These are phyloP conservation scores for Podila epigama DNA, from an alignment of 192 early-diverging fungal genomes.

Conservation along the genomic window DNA sequence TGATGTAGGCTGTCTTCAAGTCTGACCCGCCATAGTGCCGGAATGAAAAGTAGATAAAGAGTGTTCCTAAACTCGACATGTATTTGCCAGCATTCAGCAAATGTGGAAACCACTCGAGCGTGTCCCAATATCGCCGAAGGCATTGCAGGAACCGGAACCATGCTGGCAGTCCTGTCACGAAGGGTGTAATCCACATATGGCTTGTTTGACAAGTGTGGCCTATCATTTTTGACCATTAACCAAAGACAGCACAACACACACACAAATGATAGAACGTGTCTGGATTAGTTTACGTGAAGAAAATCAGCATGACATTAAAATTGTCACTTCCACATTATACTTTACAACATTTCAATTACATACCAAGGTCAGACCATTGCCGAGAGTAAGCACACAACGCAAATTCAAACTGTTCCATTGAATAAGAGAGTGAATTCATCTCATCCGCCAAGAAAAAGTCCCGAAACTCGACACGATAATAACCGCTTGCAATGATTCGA, in stretches of 20 bases:
- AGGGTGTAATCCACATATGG: slow-evolving; percentile 54
- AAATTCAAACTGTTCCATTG: slow-evolving; percentile 60
- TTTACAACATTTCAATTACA: too few relatives aligned
- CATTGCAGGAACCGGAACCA: slow-evolving; percentile 80
- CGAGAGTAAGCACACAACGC: slow-evolving; percentile 59
- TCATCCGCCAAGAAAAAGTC: slow-evolving; percentile 87
- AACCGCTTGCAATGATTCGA: slow-evolving; percentile 68
- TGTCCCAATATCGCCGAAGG: slow-evolving; percentile 71
- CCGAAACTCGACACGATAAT: slow-evolving; percentile 76
- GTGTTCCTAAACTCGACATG: slow-evolving; percentile 54
- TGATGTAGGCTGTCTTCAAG: slow-evolving; percentile 50
- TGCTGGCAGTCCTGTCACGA: slow-evolving; percentile 70
- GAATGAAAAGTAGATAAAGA: slow-evolving; percentile 52
- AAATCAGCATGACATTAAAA: too few relatives aligned
- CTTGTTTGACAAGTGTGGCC: slow-evolving; percentile 19
- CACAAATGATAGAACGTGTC: too few relatives aligned
- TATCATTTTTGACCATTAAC: too few relatives aligned
- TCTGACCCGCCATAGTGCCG: slow-evolving; percentile 23
- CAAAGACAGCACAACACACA: too few relatives aligned
- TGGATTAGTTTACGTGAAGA: too few relatives aligned
- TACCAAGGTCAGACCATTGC: slow-evolving; percentile 63
- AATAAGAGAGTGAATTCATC: slow-evolving; percentile 77
- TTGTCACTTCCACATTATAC: too few relatives aligned
- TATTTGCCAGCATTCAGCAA: slow-evolving; percentile 74
- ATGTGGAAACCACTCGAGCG: slow-evolving; percentile 66